Conservation (phyloP, 768 basidiomycete species). For the Aureoboletus auriporus region DNA sequence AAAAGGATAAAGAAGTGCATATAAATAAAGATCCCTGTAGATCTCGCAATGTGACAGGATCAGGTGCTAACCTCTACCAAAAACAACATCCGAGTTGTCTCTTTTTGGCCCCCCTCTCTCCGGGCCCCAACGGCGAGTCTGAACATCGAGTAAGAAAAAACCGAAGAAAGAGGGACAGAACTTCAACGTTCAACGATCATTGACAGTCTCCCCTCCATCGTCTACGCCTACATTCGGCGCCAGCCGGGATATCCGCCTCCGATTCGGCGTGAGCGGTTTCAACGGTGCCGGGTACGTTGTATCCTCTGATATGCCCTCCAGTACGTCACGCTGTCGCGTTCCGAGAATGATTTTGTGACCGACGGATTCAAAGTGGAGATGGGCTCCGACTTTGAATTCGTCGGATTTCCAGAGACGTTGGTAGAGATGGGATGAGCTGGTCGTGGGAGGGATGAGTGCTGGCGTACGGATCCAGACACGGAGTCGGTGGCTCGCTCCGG, state of each 20-base stretch:
- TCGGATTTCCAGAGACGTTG: conserved; percentile 67
- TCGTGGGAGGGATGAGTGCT: too few relatives aligned
- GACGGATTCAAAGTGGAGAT: conserved; percentile 51
- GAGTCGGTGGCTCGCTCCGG: conserved; percentile 56
- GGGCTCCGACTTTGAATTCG: conserved; percentile 54
- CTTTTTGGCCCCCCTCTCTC: too few relatives aligned
- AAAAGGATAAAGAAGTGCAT: too few relatives aligned
- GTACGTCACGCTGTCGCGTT: conserved; percentile 16
- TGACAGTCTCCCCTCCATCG: conserved; percentile 6
- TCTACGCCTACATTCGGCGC: neutral
- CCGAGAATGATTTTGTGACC: conserved; percentile 51
- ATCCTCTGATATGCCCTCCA: too few relatives aligned
- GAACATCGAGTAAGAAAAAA: too few relatives aligned
- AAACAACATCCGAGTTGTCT: too few relatives aligned
- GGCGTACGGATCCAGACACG: conserved; percentile 61
- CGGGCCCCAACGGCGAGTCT: too few relatives aligned
- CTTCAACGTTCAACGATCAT: conserved; percentile 6
- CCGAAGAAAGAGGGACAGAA: too few relatives aligned
- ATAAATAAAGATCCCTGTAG: too few relatives aligned
- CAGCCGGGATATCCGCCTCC: conserved; percentile 11
- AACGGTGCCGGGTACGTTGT: too few relatives aligned
- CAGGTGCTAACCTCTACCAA: too few relatives aligned
- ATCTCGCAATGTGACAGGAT: too few relatives aligned
- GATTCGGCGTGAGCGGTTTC: neutral
- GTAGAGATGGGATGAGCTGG: conserved; percentile 43